A percentile compares a stretch with the other conserved stretches of the same genome.
phyloP scores from a whole-genome alignment of 2,329 filamentous ascomycete species.

The Exophiala sideris region DNA sequence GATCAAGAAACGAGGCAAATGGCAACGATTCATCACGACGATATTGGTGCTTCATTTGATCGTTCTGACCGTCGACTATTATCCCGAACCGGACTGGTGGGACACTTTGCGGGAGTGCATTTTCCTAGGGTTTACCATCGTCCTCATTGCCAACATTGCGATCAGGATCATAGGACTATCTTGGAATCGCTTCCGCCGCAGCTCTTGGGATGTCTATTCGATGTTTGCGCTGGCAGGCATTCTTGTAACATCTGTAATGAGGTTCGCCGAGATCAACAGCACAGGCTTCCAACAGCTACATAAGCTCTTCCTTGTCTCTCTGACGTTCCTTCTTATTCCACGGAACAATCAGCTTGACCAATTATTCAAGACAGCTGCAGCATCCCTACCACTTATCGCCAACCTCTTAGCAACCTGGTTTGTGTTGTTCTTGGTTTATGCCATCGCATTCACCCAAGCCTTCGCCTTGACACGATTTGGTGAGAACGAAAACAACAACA shows the following conservation, averaged over 20 bases:
- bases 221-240: slow-evolving; percentile 75
- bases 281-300: slow-evolving; percentile 74
- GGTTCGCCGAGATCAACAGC: slow-evolving; percentile 57
- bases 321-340: slow-evolving; percentile 86
- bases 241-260: slow-evolving; percentile 75
- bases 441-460: slow-evolving; percentile 91
- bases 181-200: slow-evolving; percentile 86
- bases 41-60: slow-evolving; percentile 79
- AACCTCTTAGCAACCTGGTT: slow-evolving; percentile 97
- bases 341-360: slow-evolving; percentile 96
- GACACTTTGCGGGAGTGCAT: slow-evolving; percentile 64
- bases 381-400: slow-evolving; percentile 82
- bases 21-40: slow-evolving; percentile 78
- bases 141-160: slow-evolving; percentile 78
- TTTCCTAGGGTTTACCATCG: slow-evolving; percentile 75
- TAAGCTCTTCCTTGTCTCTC: slow-evolving; percentile 89
- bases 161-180: slow-evolving; percentile 85
- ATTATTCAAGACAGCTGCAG: slow-evolving; percentile 96
- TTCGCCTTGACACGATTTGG: slow-evolving; percentile 94
- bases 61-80: slow-evolving; percentile 81
- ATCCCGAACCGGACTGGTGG: slow-evolving; percentile 70
- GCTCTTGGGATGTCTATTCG: slow-evolving; percentile 93
- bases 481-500: slow-evolving; percentile 65
- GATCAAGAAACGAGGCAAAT: slow-evolving; percentile 87
- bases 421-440: slow-evolving; percentile 91